These are phyloP conservation scores for Aspergillus aculeatus DNA, from an alignment of 2,329 filamentous ascomycete genomes.

Conservation along the genomic window DNA sequence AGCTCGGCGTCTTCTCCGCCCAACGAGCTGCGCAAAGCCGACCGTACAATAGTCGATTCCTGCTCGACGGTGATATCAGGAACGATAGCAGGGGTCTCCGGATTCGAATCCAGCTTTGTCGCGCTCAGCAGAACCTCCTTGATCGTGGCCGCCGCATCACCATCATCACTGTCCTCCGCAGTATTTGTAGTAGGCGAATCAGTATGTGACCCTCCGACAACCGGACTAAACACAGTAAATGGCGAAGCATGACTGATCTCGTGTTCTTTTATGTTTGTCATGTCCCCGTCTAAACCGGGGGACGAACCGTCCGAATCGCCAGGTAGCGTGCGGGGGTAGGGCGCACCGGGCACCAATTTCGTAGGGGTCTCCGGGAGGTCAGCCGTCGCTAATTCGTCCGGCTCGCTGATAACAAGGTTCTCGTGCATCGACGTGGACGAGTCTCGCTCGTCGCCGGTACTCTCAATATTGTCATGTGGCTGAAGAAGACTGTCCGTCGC, in stretches of 20 bases:
- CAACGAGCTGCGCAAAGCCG: conserved; percentile 38
- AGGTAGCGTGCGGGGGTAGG: conserved; percentile 25
- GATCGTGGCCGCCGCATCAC: conserved; percentile 11
- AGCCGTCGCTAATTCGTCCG: conserved; percentile 18
- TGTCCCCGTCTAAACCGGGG: conserved; percentile 7
- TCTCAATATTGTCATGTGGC: conserved; percentile 6
- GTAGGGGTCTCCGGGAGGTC: conserved; percentile 12
- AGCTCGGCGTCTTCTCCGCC: conserved; percentile 41
- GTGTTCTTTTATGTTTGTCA: conserved; percentile 17
- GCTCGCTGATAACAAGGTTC: conserved; percentile 6
- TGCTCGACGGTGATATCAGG: conserved; percentile 31
- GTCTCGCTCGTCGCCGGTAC: conserved; percentile 10
- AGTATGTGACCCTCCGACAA: neutral
- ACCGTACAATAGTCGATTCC: conserved; percentile 35
- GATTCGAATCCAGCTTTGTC: neutral
- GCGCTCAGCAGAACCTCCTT: conserved; percentile 13
- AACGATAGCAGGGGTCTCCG: conserved; percentile 15
- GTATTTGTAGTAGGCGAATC: neutral
- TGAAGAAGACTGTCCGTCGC: conserved; percentile 7
- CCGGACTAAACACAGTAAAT: conserved; percentile 1
- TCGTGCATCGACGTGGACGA: conserved; percentile 21
- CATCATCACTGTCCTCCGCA: conserved; percentile 2
- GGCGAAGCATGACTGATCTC: conserved; percentile 3
- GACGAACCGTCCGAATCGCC: conserved; percentile 12
- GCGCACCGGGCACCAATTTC: conserved; percentile 10